These are phyloP conservation scores for Solanum hybrid DNA, from an alignment of 305 asterid species.

Conservation along the genomic window DNA sequence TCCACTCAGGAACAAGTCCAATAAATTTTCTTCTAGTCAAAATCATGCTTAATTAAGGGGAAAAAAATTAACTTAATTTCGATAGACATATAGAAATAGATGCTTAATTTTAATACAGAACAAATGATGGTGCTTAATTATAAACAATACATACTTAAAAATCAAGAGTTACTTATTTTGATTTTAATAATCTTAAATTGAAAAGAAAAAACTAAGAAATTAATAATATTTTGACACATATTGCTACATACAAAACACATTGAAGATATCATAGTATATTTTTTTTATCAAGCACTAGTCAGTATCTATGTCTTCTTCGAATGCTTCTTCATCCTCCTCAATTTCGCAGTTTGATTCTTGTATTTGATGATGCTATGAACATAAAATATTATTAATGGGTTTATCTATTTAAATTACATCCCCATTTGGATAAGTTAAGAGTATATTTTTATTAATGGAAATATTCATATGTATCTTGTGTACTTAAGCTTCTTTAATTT, in stretches of 20 bases:
- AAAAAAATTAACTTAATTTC: too few species aligned
- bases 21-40: slow-evolving; percentile 69
- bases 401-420: too few species aligned
- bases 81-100: too few species aligned
- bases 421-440: too few species aligned
- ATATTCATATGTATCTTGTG: background rate
- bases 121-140: too few species aligned
- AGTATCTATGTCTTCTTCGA: background rate
- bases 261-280: background rate
- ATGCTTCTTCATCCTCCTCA: background rate
- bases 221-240: too few species aligned
- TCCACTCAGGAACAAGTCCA: slow-evolving; percentile 62
- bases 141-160: too few species aligned
- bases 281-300: background rate
- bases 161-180: too few species aligned
- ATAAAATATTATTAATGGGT: background rate
- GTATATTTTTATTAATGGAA: too few species aligned
- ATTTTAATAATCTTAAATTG: too few species aligned
- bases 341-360: background rate
- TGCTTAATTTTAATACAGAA: too few species aligned
- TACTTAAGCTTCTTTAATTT: background rate
- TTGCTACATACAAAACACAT: background rate
- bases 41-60: slow-evolving; percentile 26
- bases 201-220: background rate
- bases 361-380: background rate